Base-by-base conservation (phyloP, 108 stramenopile genomes). In the Aurantiochytrium sp. region DNA sequence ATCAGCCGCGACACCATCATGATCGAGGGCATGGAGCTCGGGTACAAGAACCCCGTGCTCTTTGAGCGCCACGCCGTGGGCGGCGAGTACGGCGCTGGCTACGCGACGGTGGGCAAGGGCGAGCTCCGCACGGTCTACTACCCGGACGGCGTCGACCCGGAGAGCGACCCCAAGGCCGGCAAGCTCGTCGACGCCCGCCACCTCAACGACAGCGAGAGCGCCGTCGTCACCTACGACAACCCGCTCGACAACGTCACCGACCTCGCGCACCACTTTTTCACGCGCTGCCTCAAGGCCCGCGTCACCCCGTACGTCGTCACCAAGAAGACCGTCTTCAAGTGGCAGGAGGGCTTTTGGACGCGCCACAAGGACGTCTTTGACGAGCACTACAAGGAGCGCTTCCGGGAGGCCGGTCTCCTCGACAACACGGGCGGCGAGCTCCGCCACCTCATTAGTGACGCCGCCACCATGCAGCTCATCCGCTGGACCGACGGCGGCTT, bases 291-390 rank as follows among this genome's bases (percentile, higher is more conserved):
- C 85, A 95, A 97, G 30, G 93, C 91, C 37, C 90, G 95, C 37
- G 95, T 98, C 54, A 96, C 96, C 8, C 97, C 97, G 4, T 98
- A 97, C 91, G 93, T 98, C 90, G 97, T 98, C 30, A 98, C 97
- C 69, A 98, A 98, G 91, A 98, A 98, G 94, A 98, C 97, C 22
- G 97, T 98, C 52, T 98, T 98, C 94, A 98, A 98, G 93, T 98
- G 97, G 97, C 97, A 98, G 90, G 97, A 98, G 92, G 96, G 96
- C 87, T 98, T 97, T 89, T 98, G 97, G 97, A 93, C 92, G 55
- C 95, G 92, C 73, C 96, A 96, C 95, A 97, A 97, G 92, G 88
- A 93, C 42, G 93, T 98, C 19, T 98, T 98, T 91, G 97, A 98
- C 89, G 94, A 92, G 37, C 90, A 93, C 31, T 98, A 98, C 95